Conservation (phyloP, 1,284 basidiomycete species). For the Sporisorium scitamineum region DNA sequence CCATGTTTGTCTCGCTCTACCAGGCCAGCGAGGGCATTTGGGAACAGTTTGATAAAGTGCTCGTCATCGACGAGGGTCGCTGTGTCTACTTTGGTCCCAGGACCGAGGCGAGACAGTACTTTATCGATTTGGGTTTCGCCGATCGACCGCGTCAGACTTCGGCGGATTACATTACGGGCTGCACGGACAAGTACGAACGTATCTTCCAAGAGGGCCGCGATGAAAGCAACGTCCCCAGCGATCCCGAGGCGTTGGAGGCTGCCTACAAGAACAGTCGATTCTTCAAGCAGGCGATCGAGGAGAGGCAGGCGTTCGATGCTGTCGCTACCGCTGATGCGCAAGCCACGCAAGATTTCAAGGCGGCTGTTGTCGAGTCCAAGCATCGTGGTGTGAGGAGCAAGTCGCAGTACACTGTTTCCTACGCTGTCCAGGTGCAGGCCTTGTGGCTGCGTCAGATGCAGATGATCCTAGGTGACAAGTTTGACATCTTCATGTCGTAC, state of each 20-base stretch:
- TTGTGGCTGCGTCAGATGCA: conserved; percentile 82
- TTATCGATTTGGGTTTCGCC: conserved; percentile 67
- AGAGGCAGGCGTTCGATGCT: conserved; percentile 75
- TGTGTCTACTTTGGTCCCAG: conserved; percentile 66
- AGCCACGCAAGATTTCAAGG: conserved; percentile 76
- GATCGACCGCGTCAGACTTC: conserved; percentile 78
- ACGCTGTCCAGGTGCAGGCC: conserved; percentile 70
- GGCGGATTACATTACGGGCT: conserved; percentile 62
- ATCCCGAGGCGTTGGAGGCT: conserved; percentile 79
- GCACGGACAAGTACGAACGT: conserved; percentile 57
- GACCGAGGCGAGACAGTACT: conserved; percentile 58
- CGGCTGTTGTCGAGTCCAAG: conserved; percentile 82
- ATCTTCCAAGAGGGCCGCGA: conserved; percentile 78
- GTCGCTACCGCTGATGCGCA: conserved; percentile 76
- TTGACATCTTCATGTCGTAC: conserved; percentile 76
- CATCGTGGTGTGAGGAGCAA: conserved; percentile 84
- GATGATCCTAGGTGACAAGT: conserved; percentile 82
- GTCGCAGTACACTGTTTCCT: conserved; percentile 87
- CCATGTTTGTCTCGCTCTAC: conserved; percentile 84
- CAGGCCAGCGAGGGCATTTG: conserved; percentile 72
- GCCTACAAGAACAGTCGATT: conserved; percentile 77
- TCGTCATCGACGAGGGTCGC: conserved; percentile 66
- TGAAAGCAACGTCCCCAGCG: conserved; percentile 77
- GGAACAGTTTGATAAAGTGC: conserved; percentile 75
- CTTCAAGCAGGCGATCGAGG: conserved; percentile 72